Conservation (phyloP, 164 flowering plant genomes). For the Macadamia tetraphylla region DNA sequence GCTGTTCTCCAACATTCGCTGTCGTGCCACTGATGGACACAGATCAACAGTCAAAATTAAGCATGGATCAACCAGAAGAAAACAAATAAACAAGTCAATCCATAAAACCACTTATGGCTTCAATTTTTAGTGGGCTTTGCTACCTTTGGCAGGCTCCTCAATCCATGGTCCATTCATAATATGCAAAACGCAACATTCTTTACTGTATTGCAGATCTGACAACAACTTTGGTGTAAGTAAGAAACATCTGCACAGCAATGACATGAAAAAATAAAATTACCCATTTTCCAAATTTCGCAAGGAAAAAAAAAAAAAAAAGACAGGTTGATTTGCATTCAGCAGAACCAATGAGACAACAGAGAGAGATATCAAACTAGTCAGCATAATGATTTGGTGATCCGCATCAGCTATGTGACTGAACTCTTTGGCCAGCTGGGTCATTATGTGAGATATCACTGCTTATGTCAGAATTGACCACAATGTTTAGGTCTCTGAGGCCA, state of each 20-base stretch:
- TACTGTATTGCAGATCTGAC: conserved; percentile 72
- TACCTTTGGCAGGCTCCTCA: conserved; percentile 68
- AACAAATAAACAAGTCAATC: neutral
- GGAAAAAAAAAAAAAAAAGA: neutral
- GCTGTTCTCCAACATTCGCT: conserved; percentile 22
- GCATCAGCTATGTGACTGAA: too few relatives aligned
- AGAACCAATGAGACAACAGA: neutral
- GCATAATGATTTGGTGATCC: too few relatives aligned
- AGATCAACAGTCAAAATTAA: neutral
- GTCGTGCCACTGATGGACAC: conserved; percentile 17
- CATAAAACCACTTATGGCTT: too few relatives aligned
- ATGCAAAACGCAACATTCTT: conserved; percentile 68
- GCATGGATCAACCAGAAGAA: neutral
- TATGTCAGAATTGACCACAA: too few relatives aligned
- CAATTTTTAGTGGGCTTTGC: neutral
- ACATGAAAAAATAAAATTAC: neutral
- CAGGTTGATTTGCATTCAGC: neutral
- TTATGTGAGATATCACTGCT: too few relatives aligned
- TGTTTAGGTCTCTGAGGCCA: too few relatives aligned
- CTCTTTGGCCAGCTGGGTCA: too few relatives aligned
- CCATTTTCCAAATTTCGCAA: neutral
- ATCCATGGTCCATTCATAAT: conserved; percentile 97
- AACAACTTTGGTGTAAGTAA: conserved; percentile 85
- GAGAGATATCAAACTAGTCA: too few relatives aligned
- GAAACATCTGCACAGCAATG: conserved; percentile 61